Conservation (phyloP, 2,329 filamentous ascomycete species). For the Calycina marina region DNA sequence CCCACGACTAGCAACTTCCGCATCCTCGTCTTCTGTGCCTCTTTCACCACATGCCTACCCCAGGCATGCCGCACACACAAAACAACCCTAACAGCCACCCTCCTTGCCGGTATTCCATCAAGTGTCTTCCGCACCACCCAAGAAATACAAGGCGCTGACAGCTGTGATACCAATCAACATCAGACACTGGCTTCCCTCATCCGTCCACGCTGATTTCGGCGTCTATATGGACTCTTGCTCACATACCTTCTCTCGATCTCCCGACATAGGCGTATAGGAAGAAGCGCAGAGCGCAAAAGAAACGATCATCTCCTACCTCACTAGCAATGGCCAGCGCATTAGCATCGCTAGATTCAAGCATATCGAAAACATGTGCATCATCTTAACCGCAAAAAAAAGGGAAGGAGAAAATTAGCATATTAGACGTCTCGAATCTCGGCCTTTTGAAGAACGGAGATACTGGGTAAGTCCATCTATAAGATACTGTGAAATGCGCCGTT, state of each 20-base stretch:
- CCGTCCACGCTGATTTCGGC: slow-evolving; percentile 3
- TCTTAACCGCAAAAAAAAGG: slow-evolving; percentile 2
- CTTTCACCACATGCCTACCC: slow-evolving; percentile 1
- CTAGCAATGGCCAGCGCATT: neutral
- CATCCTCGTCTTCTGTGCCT: slow-evolving; percentile 3
- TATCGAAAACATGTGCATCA: slow-evolving; percentile 3
- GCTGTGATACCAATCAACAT: slow-evolving; percentile 5
- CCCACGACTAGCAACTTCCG: slow-evolving; percentile 3
- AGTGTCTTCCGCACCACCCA: slow-evolving; percentile 1
- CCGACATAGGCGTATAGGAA: slow-evolving; percentile 1
- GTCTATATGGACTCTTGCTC: slow-evolving; percentile 6
- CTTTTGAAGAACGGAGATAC: neutral
- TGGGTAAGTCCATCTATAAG: neutral
- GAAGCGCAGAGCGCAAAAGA: slow-evolving; percentile 2
- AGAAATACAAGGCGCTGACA: slow-evolving; percentile 1
- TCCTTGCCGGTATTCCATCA: slow-evolving; percentile 4
- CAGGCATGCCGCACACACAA: slow-evolving; percentile 2
- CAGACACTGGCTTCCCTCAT: slow-evolving; percentile 4
- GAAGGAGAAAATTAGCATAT: slow-evolving; percentile 2
- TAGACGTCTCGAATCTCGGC: slow-evolving; percentile 9
- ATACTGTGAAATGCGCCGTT: neutral
- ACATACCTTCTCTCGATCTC: slow-evolving; percentile 1
- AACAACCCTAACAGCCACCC: slow-evolving; percentile 5
- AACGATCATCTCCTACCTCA: slow-evolving; percentile 3
- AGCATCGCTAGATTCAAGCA: slow-evolving; percentile 3